Evolutionary conservation across 495 filamentous ascomycete species (phyloP).

Genomic region (Trichoderma virens): DNA sequence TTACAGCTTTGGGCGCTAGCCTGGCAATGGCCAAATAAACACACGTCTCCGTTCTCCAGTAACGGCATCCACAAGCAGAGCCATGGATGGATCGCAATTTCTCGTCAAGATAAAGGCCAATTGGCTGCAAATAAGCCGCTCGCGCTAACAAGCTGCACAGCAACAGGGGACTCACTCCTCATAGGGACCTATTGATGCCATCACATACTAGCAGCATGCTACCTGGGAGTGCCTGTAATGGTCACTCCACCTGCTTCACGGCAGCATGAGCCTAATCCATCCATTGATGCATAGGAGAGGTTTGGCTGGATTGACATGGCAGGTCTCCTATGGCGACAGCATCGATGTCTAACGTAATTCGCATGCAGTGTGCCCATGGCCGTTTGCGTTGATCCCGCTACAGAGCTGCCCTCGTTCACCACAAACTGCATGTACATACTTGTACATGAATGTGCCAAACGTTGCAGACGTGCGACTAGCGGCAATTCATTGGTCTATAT

Average conservation of each 20-base stretch:
- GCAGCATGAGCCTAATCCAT: background rate
- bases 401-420: background rate
- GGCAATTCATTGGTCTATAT: background rate
- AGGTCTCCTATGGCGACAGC: too few species aligned
- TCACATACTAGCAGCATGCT: background rate
- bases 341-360: too few species aligned
- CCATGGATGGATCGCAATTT: slow-evolving; percentile 2
- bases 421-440: background rate
- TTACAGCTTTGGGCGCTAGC: background rate
- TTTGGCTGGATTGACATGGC: background rate
- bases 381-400: slow-evolving; percentile 3
- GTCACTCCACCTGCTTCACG: background rate
- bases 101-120: background rate
- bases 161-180: too few species aligned
- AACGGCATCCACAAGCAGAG: background rate
- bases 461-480: background rate
- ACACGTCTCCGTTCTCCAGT: background rate
- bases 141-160: too few species aligned
- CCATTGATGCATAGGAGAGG: background rate
- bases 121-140: background rate
- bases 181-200: background rate
- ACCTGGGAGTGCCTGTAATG: background rate
- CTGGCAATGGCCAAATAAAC: background rate
- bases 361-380: too few species aligned
- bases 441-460: too few species aligned